Evolutionary conservation across 2,329 filamentous ascomycete species (phyloP).

Genomic region (Blastomyces percursus): DNA sequence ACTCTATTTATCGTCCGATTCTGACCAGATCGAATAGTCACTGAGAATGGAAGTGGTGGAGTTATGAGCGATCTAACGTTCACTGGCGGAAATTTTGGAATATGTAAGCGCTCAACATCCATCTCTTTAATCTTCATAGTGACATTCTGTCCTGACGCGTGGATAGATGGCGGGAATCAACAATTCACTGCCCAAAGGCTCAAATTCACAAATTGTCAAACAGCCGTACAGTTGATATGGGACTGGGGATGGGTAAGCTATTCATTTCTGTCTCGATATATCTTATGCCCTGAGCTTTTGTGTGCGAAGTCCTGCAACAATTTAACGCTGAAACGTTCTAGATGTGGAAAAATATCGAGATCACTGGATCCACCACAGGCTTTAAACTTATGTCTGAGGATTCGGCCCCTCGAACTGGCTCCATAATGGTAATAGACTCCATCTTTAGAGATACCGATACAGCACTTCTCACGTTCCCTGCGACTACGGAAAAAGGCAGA

Average conservation of each 20-base stretch:
- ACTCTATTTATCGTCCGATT: neutral
- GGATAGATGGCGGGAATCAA: slow-evolving; percentile 3
- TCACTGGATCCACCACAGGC: slow-evolving; percentile 2
- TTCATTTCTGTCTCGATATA: neutral
- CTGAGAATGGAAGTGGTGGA: slow-evolving; percentile 6
- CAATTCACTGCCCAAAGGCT: slow-evolving; percentile 6
- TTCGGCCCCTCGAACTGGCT: neutral
- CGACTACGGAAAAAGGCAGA: neutral
- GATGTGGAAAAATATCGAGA: slow-evolving; percentile 6
- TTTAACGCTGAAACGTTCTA: neutral
- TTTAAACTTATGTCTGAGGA: slow-evolving; percentile 6
- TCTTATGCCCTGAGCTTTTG: neutral
- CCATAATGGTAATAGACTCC: slow-evolving; percentile 4
- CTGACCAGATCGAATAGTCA: neutral
- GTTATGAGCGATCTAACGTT: slow-evolving; percentile 3
- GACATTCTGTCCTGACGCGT: neutral
- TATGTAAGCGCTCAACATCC: neutral
- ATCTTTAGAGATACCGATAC: slow-evolving; percentile 4
- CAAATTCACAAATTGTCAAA: slow-evolving; percentile 2
- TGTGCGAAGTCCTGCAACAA: neutral
- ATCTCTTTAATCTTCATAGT: neutral
- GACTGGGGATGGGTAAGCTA: slow-evolving; percentile 6
- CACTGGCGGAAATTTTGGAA: slow-evolving; percentile 4
- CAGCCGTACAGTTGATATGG: slow-evolving; percentile 3
- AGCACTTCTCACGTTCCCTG: neutral